Percentiles rank a stretch among this genome's conserved stretches.
Conservation (phyloP, 2,329 filamentous ascomycete species). For the Annulohypoxylon truncatum region DNA sequence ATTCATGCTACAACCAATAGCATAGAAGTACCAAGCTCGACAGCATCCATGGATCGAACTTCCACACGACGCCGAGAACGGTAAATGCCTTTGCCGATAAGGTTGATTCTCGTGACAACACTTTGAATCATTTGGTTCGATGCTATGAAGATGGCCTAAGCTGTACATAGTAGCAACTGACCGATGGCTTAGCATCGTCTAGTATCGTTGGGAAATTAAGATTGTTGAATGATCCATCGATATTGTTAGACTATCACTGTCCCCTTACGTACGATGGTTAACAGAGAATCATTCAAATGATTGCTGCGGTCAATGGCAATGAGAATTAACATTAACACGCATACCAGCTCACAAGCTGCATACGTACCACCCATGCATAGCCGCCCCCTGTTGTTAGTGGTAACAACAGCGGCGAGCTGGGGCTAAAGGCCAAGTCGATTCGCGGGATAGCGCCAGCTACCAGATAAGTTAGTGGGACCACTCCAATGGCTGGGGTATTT, state of each 20-base stretch:
- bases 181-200: conserved; percentile 7
- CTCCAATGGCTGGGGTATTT: not conserved
- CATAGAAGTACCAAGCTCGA: not conserved
- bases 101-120: conserved; percentile 14
- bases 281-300: conserved; percentile 18
- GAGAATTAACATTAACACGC: conserved; percentile 1
- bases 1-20: not conserved
- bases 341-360: not conserved
- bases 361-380: conserved; percentile 25
- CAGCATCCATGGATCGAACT: not conserved
- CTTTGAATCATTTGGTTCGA: not conserved
- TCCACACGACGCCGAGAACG: not conserved
- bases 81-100: conserved; percentile 6
- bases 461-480: conserved; percentile 9
- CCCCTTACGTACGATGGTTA: not conserved
- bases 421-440: conserved; percentile 25
- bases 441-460: conserved; percentile 9
- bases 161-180: not conserved
- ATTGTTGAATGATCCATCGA: conserved; percentile 5
- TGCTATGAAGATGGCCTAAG: conserved; percentile 22
- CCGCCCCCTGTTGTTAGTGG: conserved; percentile 34
- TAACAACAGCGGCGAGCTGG: conserved; percentile 20
- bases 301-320: conserved; percentile 21
- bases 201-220: conserved; percentile 9
- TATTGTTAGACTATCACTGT: not conserved